Conservation (phyloP, 2,329 filamentous ascomycete genomes). For the Pseudogymnoascus sp. region DNA sequence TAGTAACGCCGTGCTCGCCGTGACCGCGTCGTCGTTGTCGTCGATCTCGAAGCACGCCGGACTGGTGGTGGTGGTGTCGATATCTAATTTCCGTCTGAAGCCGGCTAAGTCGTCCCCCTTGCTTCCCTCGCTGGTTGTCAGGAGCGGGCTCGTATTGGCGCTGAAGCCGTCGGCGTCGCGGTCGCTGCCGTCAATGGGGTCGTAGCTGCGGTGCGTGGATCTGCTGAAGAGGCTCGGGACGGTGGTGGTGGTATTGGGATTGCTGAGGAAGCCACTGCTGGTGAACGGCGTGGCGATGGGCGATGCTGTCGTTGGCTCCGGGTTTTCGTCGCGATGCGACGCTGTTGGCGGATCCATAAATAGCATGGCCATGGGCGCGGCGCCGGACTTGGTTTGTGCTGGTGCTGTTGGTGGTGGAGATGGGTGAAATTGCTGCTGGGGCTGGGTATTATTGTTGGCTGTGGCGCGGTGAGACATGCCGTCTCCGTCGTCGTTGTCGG, state of each 20-base stretch:
- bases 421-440: background rate
- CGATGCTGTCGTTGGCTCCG: background rate
- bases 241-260: background rate
- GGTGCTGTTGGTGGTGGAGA: background rate
- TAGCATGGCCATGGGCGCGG: background rate
- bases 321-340: conserved; percentile 2
- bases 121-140: background rate
- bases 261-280: background rate
- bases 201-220: conserved; percentile 2
- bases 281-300: background rate
- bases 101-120: background rate
- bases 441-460: background rate
- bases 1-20: background rate
- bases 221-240: background rate
- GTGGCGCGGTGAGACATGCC: conserved; percentile 3
- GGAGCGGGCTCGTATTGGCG: conserved; percentile 2
- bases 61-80: conserved; percentile 12
- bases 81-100: background rate
- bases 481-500: conserved; percentile 1
- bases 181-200: background rate
- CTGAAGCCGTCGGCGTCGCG: background rate
- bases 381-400: conserved; percentile 2
- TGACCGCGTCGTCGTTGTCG: background rate
- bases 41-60: background rate
- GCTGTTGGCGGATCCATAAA: conserved; percentile 3